A percentile compares a stretch with the other conserved stretches of the same genome.
phyloP scores from a whole-genome alignment of 2,329 filamentous ascomycete species.

The Alternaria brassicicola region DNA sequence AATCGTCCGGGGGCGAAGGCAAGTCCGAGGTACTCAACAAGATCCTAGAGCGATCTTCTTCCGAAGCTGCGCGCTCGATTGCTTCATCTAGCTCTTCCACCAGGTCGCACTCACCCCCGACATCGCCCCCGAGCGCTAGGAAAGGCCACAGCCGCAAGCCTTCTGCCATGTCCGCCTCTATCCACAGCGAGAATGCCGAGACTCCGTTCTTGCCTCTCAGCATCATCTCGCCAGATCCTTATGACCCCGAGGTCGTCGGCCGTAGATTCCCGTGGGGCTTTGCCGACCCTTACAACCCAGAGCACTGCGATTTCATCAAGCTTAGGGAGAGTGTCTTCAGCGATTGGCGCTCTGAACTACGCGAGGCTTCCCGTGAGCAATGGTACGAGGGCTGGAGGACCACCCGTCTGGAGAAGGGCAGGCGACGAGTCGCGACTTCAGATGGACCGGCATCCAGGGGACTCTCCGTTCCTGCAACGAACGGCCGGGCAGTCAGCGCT shows the following conservation, averaged over 20 bases:
- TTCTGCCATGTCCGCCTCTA: slow-evolving; percentile 49
- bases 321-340: slow-evolving; percentile 91
- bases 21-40: slow-evolving; percentile 48
- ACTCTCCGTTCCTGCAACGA: slow-evolving; percentile 32
- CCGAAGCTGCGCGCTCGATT: slow-evolving; percentile 44
- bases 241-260: slow-evolving; percentile 79
- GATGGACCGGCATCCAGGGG: slow-evolving; percentile 37
- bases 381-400: slow-evolving; percentile 98
- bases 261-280: slow-evolving; percentile 97
- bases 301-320: slow-evolving; percentile 91
- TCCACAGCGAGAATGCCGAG: slow-evolving; percentile 50
- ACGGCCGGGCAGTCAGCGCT: slow-evolving; percentile 45
- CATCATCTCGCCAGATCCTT: slow-evolving; percentile 90
- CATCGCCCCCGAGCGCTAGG: slow-evolving; percentile 41
- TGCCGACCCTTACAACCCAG: slow-evolving; percentile 86
- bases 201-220: slow-evolving; percentile 82
- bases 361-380: slow-evolving; percentile 85
- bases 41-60: slow-evolving; percentile 47
- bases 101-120: slow-evolving; percentile 40
- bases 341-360: slow-evolving; percentile 90
- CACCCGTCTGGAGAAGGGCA: slow-evolving; percentile 49
- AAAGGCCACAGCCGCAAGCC: slow-evolving; percentile 49
- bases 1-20: slow-evolving; percentile 43
- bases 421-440: slow-evolving; percentile 36
- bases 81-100: slow-evolving; percentile 42